phyloP scores from a whole-genome alignment of 140 eudicot species.

The Erigeron philadelphicus region DNA sequence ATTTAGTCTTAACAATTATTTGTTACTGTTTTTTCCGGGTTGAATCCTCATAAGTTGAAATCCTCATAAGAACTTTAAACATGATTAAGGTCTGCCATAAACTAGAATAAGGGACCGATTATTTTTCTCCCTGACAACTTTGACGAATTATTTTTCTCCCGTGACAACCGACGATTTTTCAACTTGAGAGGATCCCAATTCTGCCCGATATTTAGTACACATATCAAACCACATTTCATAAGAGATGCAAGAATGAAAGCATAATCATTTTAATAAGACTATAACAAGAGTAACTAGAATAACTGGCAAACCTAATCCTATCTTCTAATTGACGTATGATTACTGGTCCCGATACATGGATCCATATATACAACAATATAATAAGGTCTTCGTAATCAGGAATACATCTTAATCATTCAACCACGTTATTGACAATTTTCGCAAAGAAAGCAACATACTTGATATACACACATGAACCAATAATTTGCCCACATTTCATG shows the following conservation, averaged over 20 bases:
- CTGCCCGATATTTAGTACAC: neutral
- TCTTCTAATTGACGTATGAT: neutral
- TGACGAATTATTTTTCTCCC: neutral
- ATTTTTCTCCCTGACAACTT: neutral
- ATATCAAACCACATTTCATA: neutral
- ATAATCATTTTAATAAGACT: neutral
- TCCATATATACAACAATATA: neutral
- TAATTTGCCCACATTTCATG: constrained; percentile 13
- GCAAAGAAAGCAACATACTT: neutral
- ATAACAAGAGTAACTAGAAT: neutral
- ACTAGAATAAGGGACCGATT: too few relatives aligned
- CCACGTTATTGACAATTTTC: neutral
- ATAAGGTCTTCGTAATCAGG: neutral
- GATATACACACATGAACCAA: neutral
- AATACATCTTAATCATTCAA: neutral
- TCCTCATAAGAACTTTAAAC: too few relatives aligned
- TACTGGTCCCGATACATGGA: constrained; percentile 7
- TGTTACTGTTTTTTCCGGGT: too few relatives aligned
- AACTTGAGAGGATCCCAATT: neutral
- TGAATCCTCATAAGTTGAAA: too few relatives aligned
- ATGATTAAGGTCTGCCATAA: too few relatives aligned
- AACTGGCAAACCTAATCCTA: neutral
- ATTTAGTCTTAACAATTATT: too few relatives aligned
- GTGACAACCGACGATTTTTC: too few relatives aligned
- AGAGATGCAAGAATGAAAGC: neutral